phyloP scores from a whole-genome alignment of 768 basidiomycete genomes.

The Pleurotus cornucopiae region DNA sequence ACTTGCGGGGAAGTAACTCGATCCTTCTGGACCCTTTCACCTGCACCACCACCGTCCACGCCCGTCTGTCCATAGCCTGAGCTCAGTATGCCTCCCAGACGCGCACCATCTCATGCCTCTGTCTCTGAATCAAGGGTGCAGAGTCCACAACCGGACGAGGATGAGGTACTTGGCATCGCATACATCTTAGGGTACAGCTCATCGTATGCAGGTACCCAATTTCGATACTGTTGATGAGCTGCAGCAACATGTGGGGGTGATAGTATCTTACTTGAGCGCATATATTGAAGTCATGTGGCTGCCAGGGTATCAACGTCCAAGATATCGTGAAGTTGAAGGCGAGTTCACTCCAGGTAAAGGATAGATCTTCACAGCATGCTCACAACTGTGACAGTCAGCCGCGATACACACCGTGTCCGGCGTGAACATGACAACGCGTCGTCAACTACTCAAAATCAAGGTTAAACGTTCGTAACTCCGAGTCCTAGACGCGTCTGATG shows the following conservation, averaged over 20 bases:
- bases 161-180: slow-evolving; percentile 28
- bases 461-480: slow-evolving; percentile 27
- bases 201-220: slow-evolving; percentile 41
- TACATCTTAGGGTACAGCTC: background rate
- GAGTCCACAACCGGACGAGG: slow-evolving; percentile 39
- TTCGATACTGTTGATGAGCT: slow-evolving; percentile 84
- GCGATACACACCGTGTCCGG: slow-evolving; percentile 84
- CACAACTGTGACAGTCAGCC: slow-evolving; percentile 45
- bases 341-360: slow-evolving; percentile 4
- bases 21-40: too few relatives aligned
- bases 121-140: slow-evolving; percentile 45
- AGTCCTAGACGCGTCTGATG: background rate
- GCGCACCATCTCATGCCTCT: slow-evolving; percentile 44
- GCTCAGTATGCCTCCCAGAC: slow-evolving; percentile 43
- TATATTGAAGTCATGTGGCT: slow-evolving; percentile 10
- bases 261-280: slow-evolving; percentile 4
- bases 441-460: slow-evolving; percentile 92
- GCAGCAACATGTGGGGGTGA: slow-evolving; percentile 64
- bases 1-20: too few relatives aligned
- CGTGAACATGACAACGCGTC: slow-evolving; percentile 87
- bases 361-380: slow-evolving; percentile 10
- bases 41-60: too few relatives aligned
- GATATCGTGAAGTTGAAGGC: slow-evolving; percentile 94
- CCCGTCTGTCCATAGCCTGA: too few relatives aligned
- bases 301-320: slow-evolving; percentile 90